Evolutionary conservation across 1,284 basidiomycete genomes (phyloP).

Genomic region (Ganoderma lucidum): DNA sequence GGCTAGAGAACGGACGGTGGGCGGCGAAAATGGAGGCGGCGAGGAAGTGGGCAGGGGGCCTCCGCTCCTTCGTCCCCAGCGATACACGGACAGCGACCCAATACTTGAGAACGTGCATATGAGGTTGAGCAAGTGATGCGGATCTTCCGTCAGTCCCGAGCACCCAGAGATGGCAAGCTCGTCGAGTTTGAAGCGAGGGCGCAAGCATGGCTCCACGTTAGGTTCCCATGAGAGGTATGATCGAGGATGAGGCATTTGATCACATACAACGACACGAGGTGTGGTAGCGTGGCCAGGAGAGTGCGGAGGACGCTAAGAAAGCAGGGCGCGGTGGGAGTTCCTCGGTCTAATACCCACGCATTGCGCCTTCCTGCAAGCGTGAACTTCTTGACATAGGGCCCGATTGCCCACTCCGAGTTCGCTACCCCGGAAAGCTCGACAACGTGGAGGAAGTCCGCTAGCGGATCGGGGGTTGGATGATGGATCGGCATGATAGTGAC

Average conservation of each 20-base stretch:
- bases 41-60: not conserved
- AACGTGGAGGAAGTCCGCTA: not conserved
- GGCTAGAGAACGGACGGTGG: not conserved
- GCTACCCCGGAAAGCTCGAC: not conserved
- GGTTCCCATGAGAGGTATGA: not conserved
- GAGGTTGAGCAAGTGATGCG: not conserved
- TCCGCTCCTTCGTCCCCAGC: not conserved
- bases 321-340: not conserved
- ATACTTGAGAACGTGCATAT: not conserved
- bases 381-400: not conserved
- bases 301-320: not conserved
- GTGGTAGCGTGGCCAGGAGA: not conserved
- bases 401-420: not conserved
- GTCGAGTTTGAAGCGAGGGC: not conserved
- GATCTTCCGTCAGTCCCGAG: not conserved
- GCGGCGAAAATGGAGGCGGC: not conserved
- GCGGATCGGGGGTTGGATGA: not conserved
- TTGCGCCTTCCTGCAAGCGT: not conserved
- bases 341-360: not conserved
- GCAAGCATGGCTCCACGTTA: too few species aligned
- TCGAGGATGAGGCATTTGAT: not conserved
- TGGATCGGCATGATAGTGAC: not conserved
- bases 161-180: not conserved
- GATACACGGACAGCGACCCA: not conserved
- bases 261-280: not conserved